Conservation (phyloP, 495 filamentous ascomycete genomes). For the Talaromyces adpressus region DNA sequence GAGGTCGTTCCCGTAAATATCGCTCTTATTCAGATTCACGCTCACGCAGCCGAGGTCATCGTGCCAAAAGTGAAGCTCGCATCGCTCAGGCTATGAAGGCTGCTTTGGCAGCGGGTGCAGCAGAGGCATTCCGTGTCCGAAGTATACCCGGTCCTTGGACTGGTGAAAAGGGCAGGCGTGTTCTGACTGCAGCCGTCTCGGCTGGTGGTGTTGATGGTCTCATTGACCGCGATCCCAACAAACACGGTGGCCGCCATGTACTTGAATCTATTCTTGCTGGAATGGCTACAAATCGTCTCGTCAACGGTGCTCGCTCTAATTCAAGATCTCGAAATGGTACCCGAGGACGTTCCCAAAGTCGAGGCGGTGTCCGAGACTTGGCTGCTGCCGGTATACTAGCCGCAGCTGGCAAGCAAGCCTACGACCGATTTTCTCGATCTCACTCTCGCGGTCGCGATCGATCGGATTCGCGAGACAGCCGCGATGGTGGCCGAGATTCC, state of each 20-base stretch:
- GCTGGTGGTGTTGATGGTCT: conserved; percentile 79
- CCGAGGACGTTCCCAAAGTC: conserved; percentile 34
- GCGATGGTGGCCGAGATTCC: conserved; percentile 35
- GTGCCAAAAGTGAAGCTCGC: conserved; percentile 50
- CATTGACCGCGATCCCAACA: conserved; percentile 62
- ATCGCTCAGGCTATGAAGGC: conserved; percentile 82
- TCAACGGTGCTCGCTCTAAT: conserved; percentile 66
- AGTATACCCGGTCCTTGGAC: conserved; percentile 81
- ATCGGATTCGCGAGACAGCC: conserved; percentile 26
- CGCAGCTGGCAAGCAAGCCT: conserved; percentile 72
- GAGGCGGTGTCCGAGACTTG: conserved; percentile 50
- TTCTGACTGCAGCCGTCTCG: conserved; percentile 78
- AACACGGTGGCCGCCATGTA: conserved; percentile 59
- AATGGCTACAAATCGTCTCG: conserved; percentile 69
- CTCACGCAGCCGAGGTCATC: conserved; percentile 35
- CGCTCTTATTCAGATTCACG: conserved; percentile 48
- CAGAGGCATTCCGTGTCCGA: conserved; percentile 80
- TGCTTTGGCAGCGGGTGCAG: conserved; percentile 75
- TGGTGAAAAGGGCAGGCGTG: conserved; percentile 77
- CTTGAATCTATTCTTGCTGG: conserved; percentile 79
- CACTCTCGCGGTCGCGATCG: conserved; percentile 52
- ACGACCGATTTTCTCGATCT: conserved; percentile 47
- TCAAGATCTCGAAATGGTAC: conserved; percentile 34
- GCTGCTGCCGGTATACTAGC: conserved; percentile 71
- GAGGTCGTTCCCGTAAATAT: conserved; percentile 40